A percentile compares a stretch with the other conserved stretches of the same genome.
These are phyloP conservation scores for Imleria badia DNA, from an alignment of 768 basidiomycete genomes.

Conservation along the genomic window DNA sequence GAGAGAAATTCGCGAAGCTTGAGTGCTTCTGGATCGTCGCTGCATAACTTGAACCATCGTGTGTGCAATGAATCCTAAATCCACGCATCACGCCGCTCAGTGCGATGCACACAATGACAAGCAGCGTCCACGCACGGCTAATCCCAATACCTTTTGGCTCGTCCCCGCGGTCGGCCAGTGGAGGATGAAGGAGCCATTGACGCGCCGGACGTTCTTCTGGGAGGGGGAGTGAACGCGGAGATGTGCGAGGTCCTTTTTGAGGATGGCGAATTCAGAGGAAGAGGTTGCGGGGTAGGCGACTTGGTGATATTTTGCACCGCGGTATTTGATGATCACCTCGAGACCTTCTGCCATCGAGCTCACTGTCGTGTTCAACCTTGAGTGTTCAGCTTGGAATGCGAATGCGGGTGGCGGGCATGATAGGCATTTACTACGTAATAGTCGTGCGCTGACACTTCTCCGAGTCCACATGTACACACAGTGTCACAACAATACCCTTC, in stretches of 20 bases:
- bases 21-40: constrained; percentile 23
- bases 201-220: constrained; percentile 26
- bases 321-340: constrained; percentile 27
- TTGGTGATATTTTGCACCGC: constrained; percentile 15
- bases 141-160: neutral
- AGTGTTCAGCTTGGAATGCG: no score
- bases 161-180: constrained; percentile 21
- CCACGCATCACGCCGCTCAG: neutral
- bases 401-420: no score
- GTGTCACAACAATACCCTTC: no score
- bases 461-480: no score
- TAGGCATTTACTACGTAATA: no score
- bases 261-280: constrained; percentile 20
- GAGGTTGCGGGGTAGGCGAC: constrained; percentile 9
- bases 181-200: constrained; percentile 23
- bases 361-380: no score
- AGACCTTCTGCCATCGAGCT: constrained; percentile 28
- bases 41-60: constrained; percentile 27
- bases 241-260: constrained; percentile 29
- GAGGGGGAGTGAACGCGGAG: constrained; percentile 32
- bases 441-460: no score
- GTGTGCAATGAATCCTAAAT: constrained; percentile 23
- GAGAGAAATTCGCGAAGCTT: constrained; percentile 26
- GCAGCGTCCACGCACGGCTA: constrained; percentile 9
- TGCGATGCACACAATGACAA: neutral